phyloP scores from a whole-genome alignment of 768 basidiomycete species.

The Amanita phalloides region DNA sequence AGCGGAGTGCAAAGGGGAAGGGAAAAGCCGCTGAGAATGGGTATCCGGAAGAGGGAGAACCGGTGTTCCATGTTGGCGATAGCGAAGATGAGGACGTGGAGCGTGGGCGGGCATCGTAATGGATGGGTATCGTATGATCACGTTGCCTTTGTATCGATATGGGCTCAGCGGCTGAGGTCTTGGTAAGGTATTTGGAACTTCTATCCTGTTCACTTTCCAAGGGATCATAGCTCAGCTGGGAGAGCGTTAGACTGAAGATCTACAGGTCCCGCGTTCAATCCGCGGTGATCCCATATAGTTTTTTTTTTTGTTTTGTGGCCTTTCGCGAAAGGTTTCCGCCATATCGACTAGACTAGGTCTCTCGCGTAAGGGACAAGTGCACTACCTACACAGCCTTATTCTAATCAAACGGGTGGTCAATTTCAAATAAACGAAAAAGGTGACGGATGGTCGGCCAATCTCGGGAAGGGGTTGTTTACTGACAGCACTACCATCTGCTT shows the following conservation, averaged over 20 bases:
- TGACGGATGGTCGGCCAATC: slow-evolving; percentile 47
- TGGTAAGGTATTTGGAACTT: not conserved
- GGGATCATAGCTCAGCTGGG: slow-evolving; percentile 25
- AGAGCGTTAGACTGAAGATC: slow-evolving; percentile 30
- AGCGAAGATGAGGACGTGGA: slow-evolving; percentile 3
- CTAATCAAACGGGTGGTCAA: not conserved
- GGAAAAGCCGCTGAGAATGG: not conserved
- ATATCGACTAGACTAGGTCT: not conserved
- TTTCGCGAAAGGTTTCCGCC: not conserved
- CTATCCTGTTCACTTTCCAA: not conserved
- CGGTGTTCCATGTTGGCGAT: slow-evolving; percentile 4
- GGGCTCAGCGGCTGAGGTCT: not conserved
- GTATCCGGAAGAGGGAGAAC: slow-evolving; percentile 1
- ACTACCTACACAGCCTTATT: not conserved
- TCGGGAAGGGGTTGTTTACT: slow-evolving; percentile 65
- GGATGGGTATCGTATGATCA: no score
- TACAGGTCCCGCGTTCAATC: slow-evolving; percentile 49
- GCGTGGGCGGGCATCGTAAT: not conserved
- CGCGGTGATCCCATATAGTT: slow-evolving; percentile 35
- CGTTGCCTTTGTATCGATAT: not conserved
- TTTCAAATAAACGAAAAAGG: slow-evolving; percentile 26
- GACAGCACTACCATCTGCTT: slow-evolving; percentile 84
- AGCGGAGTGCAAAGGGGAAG: not conserved
- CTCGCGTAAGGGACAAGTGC: no score
- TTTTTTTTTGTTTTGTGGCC: slow-evolving; percentile 10